A percentile compares a stretch with the other conserved stretches of the same genome.
These are phyloP conservation scores for Punica granatum DNA, from an alignment of 345 rosid genomes.

Conservation along the genomic window DNA sequence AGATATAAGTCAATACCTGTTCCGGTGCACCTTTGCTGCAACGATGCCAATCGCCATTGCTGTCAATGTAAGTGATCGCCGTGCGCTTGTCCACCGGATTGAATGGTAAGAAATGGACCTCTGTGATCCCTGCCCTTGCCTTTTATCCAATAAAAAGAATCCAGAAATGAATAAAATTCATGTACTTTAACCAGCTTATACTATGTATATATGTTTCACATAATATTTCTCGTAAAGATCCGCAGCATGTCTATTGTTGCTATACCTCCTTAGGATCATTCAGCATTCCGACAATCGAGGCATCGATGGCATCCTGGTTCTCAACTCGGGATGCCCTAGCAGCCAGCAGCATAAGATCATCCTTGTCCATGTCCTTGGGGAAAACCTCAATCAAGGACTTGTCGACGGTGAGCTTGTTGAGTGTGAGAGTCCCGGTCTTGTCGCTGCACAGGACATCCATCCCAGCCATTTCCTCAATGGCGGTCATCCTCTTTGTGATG, in stretches of 20 bases:
- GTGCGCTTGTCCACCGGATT: constrained; percentile 94
- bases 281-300: constrained; percentile 85
- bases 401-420: constrained; percentile 93
- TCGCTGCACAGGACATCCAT: constrained; percentile 98
- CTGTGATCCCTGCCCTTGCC: constrained; percentile 88
- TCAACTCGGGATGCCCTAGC: constrained; percentile 90
- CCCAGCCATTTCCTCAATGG: constrained; percentile 99
- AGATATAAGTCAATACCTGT: constrained; percentile 32
- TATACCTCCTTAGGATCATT: constrained; percentile 68
- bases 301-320: constrained; percentile 96
- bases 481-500: constrained; percentile 96
- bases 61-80: constrained; percentile 75
- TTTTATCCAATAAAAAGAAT: constrained; percentile 2
- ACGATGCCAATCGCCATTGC: constrained; percentile 67
- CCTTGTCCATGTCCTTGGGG: constrained; percentile 32
- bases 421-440: constrained; percentile 91
- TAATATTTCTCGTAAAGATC: too few species aligned
- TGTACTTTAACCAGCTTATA: neutral
- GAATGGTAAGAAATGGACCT: constrained; percentile 89
- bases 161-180: neutral
- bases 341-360: constrained; percentile 47
- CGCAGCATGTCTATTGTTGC: neutral
- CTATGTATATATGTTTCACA: neutral
- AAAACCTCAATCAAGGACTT: constrained; percentile 78
- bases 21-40: constrained; percentile 95